Percentiles rank a stretch among this genome's conserved stretches.
phyloP scores from a whole-genome alignment of 371 early-diverging fungal genomes.

The Zopfochytrium polystomum region DNA sequence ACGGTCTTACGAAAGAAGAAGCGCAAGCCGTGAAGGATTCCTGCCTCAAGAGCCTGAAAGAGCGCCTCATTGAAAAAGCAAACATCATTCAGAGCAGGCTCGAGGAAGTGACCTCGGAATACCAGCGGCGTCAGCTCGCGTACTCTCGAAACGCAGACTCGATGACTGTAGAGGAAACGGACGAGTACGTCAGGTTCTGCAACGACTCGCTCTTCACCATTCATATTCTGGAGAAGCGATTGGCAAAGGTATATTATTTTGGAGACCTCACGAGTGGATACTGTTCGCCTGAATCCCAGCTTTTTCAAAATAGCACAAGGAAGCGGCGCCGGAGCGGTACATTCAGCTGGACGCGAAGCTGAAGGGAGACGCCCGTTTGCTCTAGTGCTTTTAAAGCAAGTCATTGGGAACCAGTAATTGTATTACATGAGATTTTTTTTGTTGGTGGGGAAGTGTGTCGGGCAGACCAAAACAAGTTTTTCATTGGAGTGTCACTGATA shows the following conservation, averaged over 20 bases:
- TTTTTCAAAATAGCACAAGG: constrained; percentile 48
- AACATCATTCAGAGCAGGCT: constrained; percentile 55
- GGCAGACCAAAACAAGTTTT: no score
- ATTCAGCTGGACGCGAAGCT: constrained; percentile 48
- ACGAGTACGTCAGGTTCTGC: constrained; percentile 52
- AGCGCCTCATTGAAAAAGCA: constrained; percentile 53
- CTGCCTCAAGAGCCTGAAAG: constrained; percentile 47
- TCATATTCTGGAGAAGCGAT: constrained; percentile 53
- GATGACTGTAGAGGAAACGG: constrained; percentile 54
- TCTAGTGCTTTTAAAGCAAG: no score
- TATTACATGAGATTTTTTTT: no score
- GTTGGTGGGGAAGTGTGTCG: no score
- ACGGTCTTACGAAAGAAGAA: constrained; percentile 40
- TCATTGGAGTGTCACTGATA: no score
- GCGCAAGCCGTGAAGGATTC: constrained; percentile 46
- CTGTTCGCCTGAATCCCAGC: not conserved
- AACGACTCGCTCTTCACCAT: constrained; percentile 56
- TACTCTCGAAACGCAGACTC: constrained; percentile 52
- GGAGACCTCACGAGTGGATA: not conserved
- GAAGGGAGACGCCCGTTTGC: constrained; percentile 42
- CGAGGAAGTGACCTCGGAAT: constrained; percentile 52
- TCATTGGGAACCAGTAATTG: no score
- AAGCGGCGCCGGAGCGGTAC: constrained; percentile 51
- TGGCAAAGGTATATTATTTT: constrained; percentile 42
- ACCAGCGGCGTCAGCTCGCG: constrained; percentile 49